phyloP scores from a whole-genome alignment of 257 asterid genomes.

The Nicotiana sylvestris region DNA sequence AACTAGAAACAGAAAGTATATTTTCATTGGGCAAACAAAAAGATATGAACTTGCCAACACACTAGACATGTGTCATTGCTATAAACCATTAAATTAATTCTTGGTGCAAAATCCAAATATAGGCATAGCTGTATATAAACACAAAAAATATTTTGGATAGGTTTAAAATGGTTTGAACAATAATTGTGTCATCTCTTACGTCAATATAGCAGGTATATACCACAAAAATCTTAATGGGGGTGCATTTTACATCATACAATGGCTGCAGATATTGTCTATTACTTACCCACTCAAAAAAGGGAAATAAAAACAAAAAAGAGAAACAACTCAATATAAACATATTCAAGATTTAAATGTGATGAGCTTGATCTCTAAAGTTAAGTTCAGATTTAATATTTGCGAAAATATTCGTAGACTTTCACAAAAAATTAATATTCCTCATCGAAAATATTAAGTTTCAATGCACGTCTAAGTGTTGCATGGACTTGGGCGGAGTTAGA shows the following conservation, averaged over 20 bases:
- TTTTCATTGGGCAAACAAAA: background rate
- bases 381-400: background rate
- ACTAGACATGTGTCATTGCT: background rate
- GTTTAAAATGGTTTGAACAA: background rate
- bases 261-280: slow-evolving; percentile 5
- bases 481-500: too few species aligned
- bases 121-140: background rate
- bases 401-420: background rate
- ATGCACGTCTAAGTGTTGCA: background rate
- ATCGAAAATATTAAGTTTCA: background rate
- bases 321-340: background rate
- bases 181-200: slow-evolving; percentile 12
- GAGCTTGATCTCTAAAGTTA: background rate
- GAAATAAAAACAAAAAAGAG: background rate
- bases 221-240: background rate
- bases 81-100: background rate
- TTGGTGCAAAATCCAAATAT: background rate
- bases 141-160: slow-evolving; percentile 1
- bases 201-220: background rate
- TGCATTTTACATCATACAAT: slow-evolving; percentile 4
- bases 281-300: background rate
- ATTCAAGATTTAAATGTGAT: too few species aligned
- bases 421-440: background rate
- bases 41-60: background rate
- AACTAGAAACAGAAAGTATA: background rate